Evolutionary conservation across 306 rosid species (phyloP).

Genomic region (Trifolium subterraneum): DNA sequence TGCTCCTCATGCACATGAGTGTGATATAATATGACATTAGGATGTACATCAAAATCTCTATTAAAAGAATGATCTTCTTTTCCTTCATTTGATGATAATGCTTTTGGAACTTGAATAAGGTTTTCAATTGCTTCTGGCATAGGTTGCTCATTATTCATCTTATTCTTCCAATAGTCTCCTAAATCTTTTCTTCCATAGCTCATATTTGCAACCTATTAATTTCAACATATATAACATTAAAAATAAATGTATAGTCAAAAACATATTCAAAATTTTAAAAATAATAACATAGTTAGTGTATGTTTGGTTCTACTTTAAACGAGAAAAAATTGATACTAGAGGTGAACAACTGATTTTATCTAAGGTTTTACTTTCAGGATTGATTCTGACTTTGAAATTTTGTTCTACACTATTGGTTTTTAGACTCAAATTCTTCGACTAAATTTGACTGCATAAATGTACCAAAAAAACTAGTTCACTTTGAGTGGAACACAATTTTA

Average conservation of each 20-base stretch:
- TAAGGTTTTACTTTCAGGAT: too few species aligned
- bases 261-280: neutral
- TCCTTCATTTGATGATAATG: conserved; percentile 31
- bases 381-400: too few species aligned
- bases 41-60: conserved; percentile 53
- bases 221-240: neutral
- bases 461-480: too few species aligned
- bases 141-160: conserved; percentile 65
- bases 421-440: too few species aligned
- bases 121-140: conserved; percentile 66
- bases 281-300: neutral
- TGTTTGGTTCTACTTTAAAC: neutral
- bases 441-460: too few species aligned
- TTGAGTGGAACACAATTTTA: too few species aligned
- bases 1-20: conserved; percentile 33
- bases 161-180: conserved; percentile 60
- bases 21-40: conserved; percentile 60
- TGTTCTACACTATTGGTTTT: neutral
- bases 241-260: neutral
- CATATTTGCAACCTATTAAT: conserved; percentile 41
- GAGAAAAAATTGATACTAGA: too few species aligned
- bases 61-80: conserved; percentile 42
- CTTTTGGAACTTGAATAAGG: conserved; percentile 44
- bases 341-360: too few species aligned
- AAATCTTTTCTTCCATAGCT: conserved; percentile 60